phyloP scores from a whole-genome alignment of 2,329 filamentous ascomycete species.

The Curvularia eragrostidis region DNA sequence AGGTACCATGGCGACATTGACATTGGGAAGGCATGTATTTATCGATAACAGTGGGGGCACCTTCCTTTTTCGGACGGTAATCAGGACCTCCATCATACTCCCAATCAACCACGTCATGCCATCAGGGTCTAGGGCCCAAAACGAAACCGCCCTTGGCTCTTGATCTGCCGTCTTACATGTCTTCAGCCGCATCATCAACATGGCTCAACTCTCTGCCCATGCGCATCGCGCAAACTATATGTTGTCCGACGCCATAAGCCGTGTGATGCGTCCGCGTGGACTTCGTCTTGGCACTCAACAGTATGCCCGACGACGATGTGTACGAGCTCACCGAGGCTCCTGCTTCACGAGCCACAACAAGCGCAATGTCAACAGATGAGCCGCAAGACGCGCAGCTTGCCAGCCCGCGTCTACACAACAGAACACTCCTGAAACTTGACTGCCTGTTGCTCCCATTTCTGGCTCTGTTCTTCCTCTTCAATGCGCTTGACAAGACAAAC shows the following conservation, averaged over 20 bases:
- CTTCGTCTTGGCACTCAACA: slow-evolving; percentile 21
- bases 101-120: slow-evolving; percentile 16
- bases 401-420: slow-evolving; percentile 33
- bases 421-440: slow-evolving; percentile 58
- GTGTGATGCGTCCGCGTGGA: slow-evolving; percentile 17
- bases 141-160: slow-evolving; percentile 4
- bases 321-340: slow-evolving; percentile 22
- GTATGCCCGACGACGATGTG: slow-evolving; percentile 18
- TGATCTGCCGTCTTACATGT: background rate
- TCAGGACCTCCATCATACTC: slow-evolving; percentile 4
- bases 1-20: background rate
- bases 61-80: slow-evolving; percentile 4
- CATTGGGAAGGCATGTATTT: background rate
- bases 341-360: slow-evolving; percentile 7
- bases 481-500: slow-evolving; percentile 61
- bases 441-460: slow-evolving; percentile 59
- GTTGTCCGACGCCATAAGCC: slow-evolving; percentile 12
- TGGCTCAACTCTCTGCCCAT: background rate
- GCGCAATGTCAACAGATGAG: slow-evolving; percentile 19
- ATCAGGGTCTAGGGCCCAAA: slow-evolving; percentile 6
- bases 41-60: slow-evolving; percentile 15
- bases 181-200: background rate
- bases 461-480: slow-evolving; percentile 60
- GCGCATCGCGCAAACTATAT: background rate
- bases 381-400: slow-evolving; percentile 4